phyloP scores from a whole-genome alignment of 768 basidiomycete genomes.

The Trametes sanguinea region DNA sequence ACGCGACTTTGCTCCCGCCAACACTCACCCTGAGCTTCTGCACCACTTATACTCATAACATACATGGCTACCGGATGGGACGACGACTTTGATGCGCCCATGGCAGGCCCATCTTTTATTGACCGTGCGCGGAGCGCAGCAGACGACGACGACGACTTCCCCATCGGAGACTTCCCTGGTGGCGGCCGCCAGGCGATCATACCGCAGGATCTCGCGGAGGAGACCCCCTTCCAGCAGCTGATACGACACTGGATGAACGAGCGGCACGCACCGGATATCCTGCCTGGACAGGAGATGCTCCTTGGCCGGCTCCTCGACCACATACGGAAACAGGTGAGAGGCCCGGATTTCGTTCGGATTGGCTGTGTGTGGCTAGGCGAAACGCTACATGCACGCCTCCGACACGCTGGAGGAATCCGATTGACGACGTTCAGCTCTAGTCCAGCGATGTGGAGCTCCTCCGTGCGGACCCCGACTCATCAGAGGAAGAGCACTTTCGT shows the following conservation, averaged over 20 bases:
- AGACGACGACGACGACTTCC: constrained; percentile 40
- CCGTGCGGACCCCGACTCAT: constrained; percentile 78
- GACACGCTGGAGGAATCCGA: not conserved
- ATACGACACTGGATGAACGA: constrained; percentile 88
- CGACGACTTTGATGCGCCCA: constrained; percentile 13
- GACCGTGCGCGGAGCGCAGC: constrained; percentile 42
- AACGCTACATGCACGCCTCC: not conserved
- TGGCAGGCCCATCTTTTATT: constrained; percentile 32
- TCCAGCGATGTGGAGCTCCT: constrained; percentile 76
- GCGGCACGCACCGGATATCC: constrained; percentile 75
- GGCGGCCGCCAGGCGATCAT: constrained; percentile 26
- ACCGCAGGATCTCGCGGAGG: constrained; percentile 38
- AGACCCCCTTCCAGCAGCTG: constrained; percentile 67
- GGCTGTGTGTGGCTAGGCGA: not conserved
- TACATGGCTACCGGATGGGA: constrained; percentile 9
- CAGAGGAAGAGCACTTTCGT: constrained; percentile 91
- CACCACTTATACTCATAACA: not conserved
- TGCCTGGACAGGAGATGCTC: constrained; percentile 71
- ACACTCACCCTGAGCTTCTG: not conserved
- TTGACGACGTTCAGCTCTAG: constrained; percentile 43
- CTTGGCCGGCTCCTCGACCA: constrained; percentile 71
- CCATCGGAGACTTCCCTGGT: constrained; percentile 32
- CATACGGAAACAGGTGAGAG: constrained; percentile 76
- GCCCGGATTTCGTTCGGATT: not conserved
- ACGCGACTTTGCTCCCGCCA: not conserved